phyloP scores from a whole-genome alignment of 2,329 filamentous ascomycete genomes.

The Endoconidiophora laricicola region DNA sequence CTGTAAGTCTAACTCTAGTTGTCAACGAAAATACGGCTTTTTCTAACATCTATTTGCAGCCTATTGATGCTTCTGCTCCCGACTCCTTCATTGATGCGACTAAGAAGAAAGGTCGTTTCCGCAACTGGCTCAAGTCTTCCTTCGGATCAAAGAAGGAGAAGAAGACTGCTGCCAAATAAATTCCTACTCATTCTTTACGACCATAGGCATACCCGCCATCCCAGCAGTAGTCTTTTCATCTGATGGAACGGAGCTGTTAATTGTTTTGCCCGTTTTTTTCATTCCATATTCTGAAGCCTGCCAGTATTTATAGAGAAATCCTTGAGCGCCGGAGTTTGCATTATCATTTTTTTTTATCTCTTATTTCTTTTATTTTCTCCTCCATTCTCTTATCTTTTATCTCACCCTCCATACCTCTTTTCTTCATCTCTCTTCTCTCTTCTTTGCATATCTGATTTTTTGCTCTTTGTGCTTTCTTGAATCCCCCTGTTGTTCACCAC shows the following conservation, averaged over 20 bases:
- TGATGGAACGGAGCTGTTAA: background rate
- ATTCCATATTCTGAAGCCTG: background rate
- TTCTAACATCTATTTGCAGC: background rate
- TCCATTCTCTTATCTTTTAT: background rate
- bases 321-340: background rate
- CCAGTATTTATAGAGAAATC: background rate
- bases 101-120: background rate
- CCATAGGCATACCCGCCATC: no score
- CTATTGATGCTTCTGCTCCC: background rate
- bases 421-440: background rate
- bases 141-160: constrained; percentile 1
- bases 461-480: constrained; percentile 4
- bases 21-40: background rate
- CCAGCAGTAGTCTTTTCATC: background rate
- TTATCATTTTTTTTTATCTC: background rate
- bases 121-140: constrained; percentile 4
- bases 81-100: background rate
- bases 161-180: constrained; percentile 1
- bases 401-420: background rate
- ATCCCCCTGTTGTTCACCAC: background rate
- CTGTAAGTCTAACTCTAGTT: background rate
- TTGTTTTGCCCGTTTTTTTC: background rate
- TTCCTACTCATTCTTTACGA: no score
- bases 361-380: background rate
- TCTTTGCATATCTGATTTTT: background rate